Evolutionary conservation across 352 stramenopile genomes (phyloP).

Genomic region (Phytophthora melonis): DNA sequence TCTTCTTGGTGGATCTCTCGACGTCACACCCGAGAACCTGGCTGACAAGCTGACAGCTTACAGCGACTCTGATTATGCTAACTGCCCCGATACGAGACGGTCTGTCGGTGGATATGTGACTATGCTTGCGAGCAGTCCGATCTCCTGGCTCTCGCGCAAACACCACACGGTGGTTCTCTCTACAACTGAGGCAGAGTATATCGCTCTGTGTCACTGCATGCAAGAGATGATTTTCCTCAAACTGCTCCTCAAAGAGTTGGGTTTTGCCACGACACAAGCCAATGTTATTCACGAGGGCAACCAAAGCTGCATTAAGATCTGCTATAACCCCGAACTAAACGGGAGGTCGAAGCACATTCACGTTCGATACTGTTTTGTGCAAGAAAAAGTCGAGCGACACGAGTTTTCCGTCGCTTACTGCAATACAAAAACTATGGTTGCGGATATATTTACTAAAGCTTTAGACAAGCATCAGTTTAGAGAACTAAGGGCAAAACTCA

Average conservation of each 20-base stretch:
- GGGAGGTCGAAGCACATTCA: constrained; percentile 45
- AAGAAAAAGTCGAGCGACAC: constrained; percentile 35
- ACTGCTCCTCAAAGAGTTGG: constrained; percentile 5
- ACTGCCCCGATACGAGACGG: too few species aligned
- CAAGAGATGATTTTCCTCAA: constrained; percentile 17
- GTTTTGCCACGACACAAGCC: constrained; percentile 1
- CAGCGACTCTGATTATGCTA: too few species aligned
- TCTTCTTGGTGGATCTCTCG: too few species aligned
- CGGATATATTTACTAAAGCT: constrained; percentile 46
- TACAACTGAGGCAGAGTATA: constrained; percentile 8
- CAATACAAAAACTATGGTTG: constrained; percentile 33
- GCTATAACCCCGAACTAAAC: constrained; percentile 41
- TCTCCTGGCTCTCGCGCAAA: constrained; percentile 19
- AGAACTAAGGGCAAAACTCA: constrained; percentile 8
- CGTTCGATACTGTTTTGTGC: too few species aligned
- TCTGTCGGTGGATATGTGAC: too few species aligned
- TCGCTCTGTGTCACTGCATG: constrained; percentile 10
- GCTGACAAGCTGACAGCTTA: too few species aligned
- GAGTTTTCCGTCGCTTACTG: constrained; percentile 27
- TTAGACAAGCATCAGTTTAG: constrained; percentile 24
- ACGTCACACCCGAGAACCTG: too few species aligned
- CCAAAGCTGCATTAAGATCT: constrained; percentile 45
- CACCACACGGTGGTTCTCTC: constrained; percentile 15
- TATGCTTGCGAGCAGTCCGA: too few species aligned
- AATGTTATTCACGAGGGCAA: constrained; percentile 45